Evolutionary conservation across 106 monocot species (phyloP).

Genomic region (Alisma plantagoaquatica): DNA sequence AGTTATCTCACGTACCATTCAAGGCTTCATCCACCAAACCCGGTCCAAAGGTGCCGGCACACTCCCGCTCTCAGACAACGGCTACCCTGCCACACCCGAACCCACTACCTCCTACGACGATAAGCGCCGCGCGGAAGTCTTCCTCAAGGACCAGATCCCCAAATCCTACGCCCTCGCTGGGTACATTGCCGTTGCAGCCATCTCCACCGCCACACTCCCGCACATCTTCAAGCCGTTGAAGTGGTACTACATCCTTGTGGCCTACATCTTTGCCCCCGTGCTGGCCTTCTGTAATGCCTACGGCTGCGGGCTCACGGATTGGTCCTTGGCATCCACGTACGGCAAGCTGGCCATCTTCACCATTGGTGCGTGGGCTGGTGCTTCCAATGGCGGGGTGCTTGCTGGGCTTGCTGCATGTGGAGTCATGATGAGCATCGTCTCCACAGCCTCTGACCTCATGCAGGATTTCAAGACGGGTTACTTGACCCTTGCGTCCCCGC

Average conservation of each 20-base stretch:
- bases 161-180: slow-evolving; percentile 27
- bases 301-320: slow-evolving; percentile 76
- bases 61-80: slow-evolving; percentile 27
- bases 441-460: slow-evolving; percentile 73
- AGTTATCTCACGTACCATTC: slow-evolving; percentile 28
- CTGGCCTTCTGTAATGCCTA: slow-evolving; percentile 94
- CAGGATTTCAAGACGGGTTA: slow-evolving; percentile 92
- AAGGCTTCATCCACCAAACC: slow-evolving; percentile 31
- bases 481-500: slow-evolving; percentile 74
- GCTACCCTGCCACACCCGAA: neutral
- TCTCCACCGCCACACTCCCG: slow-evolving; percentile 59
- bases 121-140: slow-evolving; percentile 44
- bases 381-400: slow-evolving; percentile 48
- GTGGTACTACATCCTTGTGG: slow-evolving; percentile 63
- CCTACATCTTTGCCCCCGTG: slow-evolving; percentile 63
- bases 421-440: slow-evolving; percentile 81
- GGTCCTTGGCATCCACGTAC: slow-evolving; percentile 75
- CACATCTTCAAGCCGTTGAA: slow-evolving; percentile 67
- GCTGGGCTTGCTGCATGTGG: slow-evolving; percentile 77
- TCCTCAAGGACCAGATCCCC: slow-evolving; percentile 69
- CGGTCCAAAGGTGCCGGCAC: slow-evolving; percentile 13
- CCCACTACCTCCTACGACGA: slow-evolving; percentile 36
- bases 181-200: slow-evolving; percentile 27
- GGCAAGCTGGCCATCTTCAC: slow-evolving; percentile 83
- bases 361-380: slow-evolving; percentile 72